A percentile compares a stretch with the other conserved stretches of the same genome.
These are phyloP conservation scores for Pichia sp. DNA, from an alignment of 1,139 yeast species.

Conservation along the genomic window DNA sequence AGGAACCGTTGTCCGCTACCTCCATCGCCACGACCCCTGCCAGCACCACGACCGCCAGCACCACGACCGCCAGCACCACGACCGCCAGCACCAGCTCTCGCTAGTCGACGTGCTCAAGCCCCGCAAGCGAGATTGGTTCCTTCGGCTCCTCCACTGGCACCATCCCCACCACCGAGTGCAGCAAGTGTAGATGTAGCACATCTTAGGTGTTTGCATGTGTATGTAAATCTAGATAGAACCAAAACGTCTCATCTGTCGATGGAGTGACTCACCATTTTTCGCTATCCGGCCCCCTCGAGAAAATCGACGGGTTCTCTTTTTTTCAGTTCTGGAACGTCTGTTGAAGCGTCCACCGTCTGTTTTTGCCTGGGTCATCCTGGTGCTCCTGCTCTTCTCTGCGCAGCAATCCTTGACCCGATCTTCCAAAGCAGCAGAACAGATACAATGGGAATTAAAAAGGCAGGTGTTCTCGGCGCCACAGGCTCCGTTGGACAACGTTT, in stretches of 20 bases:
- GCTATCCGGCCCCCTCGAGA: not conserved
- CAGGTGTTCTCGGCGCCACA: conserved; percentile 96
- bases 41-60: not conserved
- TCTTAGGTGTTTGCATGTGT: too few relatives aligned
- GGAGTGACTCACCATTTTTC: not conserved
- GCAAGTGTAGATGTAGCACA: too few relatives aligned
- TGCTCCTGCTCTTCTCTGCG: too few relatives aligned
- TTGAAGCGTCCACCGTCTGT: not conserved
- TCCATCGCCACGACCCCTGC: not conserved
- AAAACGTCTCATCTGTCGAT: not conserved
- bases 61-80: not conserved
- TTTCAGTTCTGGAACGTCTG: not conserved
- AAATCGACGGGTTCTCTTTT: not conserved
- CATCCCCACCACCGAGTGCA: not conserved
- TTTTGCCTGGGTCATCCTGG: not conserved
- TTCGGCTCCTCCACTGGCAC: not conserved
- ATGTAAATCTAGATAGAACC: too few relatives aligned
- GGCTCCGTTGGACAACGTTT: conserved; percentile 98
- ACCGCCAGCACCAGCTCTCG: not conserved
- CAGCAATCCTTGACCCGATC: not conserved
- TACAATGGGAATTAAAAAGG: conserved; percentile 37
- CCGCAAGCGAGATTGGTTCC: not conserved
- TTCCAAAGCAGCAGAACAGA: not conserved
- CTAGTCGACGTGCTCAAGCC: not conserved
- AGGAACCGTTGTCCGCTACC: not conserved